These are phyloP conservation scores for Cadophora gregata DNA, from an alignment of 2,329 filamentous ascomycete genomes.

Conservation along the genomic window DNA sequence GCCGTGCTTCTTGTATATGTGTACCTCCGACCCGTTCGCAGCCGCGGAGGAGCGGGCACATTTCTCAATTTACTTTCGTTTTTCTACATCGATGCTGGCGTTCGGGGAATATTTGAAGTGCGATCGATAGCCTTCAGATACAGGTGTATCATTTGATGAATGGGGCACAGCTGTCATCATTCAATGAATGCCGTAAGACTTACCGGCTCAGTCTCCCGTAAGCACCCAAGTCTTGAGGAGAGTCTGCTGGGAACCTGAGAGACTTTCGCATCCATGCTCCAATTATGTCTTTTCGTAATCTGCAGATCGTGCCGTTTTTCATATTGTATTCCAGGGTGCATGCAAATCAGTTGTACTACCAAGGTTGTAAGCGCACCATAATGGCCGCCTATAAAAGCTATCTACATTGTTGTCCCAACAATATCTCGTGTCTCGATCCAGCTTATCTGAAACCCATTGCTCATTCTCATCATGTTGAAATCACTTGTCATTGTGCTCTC, in stretches of 20 bases:
- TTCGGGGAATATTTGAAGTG: no score
- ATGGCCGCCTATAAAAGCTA: no score
- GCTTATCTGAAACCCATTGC: not conserved
- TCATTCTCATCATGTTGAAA: not conserved
- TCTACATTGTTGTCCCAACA: no score
- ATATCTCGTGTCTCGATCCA: no score
- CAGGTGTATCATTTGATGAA: not conserved
- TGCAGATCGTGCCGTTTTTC: not conserved
- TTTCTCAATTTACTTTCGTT: no score
- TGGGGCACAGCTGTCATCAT: not conserved
- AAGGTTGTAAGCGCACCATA: no score
- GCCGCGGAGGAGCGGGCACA: not conserved
- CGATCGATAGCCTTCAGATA: no score
- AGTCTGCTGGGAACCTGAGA: not conserved
- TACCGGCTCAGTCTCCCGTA: not conserved
- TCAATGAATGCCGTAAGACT: not conserved
- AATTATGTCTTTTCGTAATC: not conserved
- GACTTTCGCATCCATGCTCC: not conserved
- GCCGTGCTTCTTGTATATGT: not conserved
- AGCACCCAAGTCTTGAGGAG: not conserved
- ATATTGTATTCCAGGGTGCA: not conserved
- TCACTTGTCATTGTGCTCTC: not conserved
- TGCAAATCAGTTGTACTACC: not conserved
- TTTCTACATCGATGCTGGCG: not conserved
- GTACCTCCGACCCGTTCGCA: not conserved